These are phyloP conservation scores for Geosmithia morbida DNA, from an alignment of 2,329 filamentous ascomycete species.

Conservation along the genomic window DNA sequence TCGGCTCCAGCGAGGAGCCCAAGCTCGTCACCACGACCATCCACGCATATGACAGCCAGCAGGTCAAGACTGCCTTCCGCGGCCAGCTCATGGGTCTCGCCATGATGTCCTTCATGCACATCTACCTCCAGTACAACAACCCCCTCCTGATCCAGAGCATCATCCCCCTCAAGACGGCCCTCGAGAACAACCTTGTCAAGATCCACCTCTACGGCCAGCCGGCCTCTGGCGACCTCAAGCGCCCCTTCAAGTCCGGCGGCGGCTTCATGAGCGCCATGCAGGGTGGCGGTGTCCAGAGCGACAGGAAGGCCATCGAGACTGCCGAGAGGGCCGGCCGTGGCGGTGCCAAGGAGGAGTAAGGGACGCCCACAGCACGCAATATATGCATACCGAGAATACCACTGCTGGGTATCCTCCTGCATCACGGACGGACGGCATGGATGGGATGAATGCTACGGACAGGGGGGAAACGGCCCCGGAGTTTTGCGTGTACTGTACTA, in stretches of 20 bases:
- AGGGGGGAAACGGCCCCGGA: neutral
- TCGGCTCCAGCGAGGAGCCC: slow-evolving; percentile 87
- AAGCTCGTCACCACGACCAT: slow-evolving; percentile 95
- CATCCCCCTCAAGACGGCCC: slow-evolving; percentile 87
- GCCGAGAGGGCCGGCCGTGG: slow-evolving; percentile 62
- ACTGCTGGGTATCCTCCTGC: neutral
- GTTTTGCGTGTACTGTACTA: neutral
- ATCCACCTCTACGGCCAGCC: slow-evolving; percentile 83
- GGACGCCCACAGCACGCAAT: neutral
- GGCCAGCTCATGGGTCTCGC: slow-evolving; percentile 87
- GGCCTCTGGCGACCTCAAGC: slow-evolving; percentile 79
- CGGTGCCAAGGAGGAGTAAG: slow-evolving; percentile 58
- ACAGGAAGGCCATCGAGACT: slow-evolving; percentile 76
- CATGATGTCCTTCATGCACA: slow-evolving; percentile 98
- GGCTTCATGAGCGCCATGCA: slow-evolving; percentile 74
- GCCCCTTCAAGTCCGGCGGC: slow-evolving; percentile 79
- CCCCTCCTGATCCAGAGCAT: slow-evolving; percentile 97
- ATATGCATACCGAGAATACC: neutral
- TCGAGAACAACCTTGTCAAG: slow-evolving; percentile 94
- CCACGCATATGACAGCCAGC: slow-evolving; percentile 81
- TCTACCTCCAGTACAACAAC: slow-evolving; percentile 99
- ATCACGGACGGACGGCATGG: neutral
- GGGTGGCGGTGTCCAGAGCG: slow-evolving; percentile 66
- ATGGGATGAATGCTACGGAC: neutral
- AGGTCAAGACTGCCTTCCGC: slow-evolving; percentile 77